Conservation (phyloP, 768 basidiomycete species). For the Russula ochroleuca region DNA sequence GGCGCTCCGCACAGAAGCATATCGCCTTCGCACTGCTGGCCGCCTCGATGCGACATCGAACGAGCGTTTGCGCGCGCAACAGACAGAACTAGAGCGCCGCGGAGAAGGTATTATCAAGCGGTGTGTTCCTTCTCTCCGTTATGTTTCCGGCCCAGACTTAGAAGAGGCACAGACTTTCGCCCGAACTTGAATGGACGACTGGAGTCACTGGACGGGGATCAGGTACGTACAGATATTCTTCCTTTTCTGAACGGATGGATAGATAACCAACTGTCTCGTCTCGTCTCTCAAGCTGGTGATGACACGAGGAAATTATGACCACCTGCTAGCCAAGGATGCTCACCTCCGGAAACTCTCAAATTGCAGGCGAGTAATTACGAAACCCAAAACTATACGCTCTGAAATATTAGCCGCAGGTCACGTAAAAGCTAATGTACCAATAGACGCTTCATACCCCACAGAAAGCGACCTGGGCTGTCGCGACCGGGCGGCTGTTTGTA, state of each 20-base stretch:
- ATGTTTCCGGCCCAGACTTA: neutral
- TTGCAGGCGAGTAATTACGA: slow-evolving; percentile 9
- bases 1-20: slow-evolving; percentile 14
- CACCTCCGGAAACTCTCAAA: slow-evolving; percentile 1
- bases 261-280: neutral
- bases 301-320: neutral
- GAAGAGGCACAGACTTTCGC: slow-evolving; percentile 12
- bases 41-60: slow-evolving; percentile 1
- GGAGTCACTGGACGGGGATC: neutral
- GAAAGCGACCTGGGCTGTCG: neutral
- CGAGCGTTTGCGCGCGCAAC: slow-evolving; percentile 9
- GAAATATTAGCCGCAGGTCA: neutral
- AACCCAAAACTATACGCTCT: neutral
- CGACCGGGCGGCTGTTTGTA: neutral
- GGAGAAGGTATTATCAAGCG: slow-evolving; percentile 15
- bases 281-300: neutral
- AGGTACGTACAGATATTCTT: neutral
- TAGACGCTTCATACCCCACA: neutral
- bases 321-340: neutral
- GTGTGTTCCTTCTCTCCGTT: neutral
- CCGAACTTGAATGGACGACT: slow-evolving; percentile 10
- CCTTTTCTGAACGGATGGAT: neutral
- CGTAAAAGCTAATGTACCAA: neutral
- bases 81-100: slow-evolving; percentile 12
- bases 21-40: slow-evolving; percentile 12